Evolutionary conservation across 495 filamentous ascomycete species (phyloP).

Genomic region (Baudoinia panamericana): DNA sequence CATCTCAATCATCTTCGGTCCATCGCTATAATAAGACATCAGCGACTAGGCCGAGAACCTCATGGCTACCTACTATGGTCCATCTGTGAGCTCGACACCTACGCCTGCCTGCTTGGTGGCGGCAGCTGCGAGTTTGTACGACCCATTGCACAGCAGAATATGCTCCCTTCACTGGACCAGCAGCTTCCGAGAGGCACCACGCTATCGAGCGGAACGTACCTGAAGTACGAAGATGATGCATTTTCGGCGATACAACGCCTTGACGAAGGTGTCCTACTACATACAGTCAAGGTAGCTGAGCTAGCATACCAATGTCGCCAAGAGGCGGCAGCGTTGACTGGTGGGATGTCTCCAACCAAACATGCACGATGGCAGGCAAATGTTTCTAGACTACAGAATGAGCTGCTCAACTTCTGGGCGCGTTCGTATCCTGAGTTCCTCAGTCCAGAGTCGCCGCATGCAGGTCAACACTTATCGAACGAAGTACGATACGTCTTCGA

Average conservation of each 20-base stretch:
- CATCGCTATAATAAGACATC: conserved; percentile 36
- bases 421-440: conserved; percentile 7
- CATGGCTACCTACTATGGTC: conserved; percentile 44
- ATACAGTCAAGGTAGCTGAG: conserved; percentile 10
- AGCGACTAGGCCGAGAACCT: conserved; percentile 35
- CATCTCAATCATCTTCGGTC: conserved; percentile 43
- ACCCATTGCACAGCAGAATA: conserved; percentile 35
- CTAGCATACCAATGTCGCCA: conserved; percentile 6
- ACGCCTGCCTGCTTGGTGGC: conserved; percentile 42
- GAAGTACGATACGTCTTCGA: conserved; percentile 28
- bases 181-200: conserved; percentile 20
- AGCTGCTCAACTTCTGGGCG: conserved; percentile 12
- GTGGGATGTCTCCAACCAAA: background rate
- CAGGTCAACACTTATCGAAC: conserved; percentile 22
- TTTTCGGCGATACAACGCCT: conserved; percentile 29
- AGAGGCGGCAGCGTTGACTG: background rate
- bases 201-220: conserved; percentile 27
- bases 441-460: conserved; percentile 7
- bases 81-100: conserved; percentile 43
- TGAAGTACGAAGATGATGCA: conserved; percentile 29
- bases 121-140: conserved; percentile 40
- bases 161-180: conserved; percentile 32
- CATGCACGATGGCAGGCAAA: conserved; percentile 6
- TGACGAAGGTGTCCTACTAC: conserved; percentile 8
- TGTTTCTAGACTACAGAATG: conserved; percentile 11